Conservation (phyloP, 2,329 filamentous ascomycete genomes). For the Microcera coccophila region DNA sequence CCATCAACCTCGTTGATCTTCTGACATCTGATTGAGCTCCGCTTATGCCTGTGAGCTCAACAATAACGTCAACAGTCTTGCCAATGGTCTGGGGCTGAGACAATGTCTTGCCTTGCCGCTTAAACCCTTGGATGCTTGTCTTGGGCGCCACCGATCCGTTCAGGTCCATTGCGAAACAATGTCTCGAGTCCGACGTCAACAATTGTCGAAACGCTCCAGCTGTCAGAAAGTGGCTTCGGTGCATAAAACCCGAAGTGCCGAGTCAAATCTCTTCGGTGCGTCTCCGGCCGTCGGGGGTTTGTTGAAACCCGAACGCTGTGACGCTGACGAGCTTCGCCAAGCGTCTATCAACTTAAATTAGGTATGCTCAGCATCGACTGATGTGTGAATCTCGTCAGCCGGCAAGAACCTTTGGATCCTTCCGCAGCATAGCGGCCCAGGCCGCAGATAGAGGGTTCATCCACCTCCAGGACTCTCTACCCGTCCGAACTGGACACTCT, state of each 20-base stretch:
- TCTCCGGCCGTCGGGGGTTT: slow-evolving; percentile 1
- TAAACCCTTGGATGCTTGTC: not conserved
- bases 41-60: slow-evolving; percentile 8
- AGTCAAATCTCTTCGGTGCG: not conserved
- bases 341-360: too few species aligned
- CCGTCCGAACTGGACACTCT: not conserved
- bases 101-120: slow-evolving; percentile 13
- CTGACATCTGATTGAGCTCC: slow-evolving; percentile 11
- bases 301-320: slow-evolving; percentile 3
- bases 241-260: not conserved
- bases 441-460: not conserved
- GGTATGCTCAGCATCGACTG: not conserved
- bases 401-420: not conserved
- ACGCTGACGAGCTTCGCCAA: too few species aligned
- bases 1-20: slow-evolving; percentile 2
- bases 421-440: not conserved
- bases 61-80: slow-evolving; percentile 9
- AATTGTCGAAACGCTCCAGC: not conserved
- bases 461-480: not conserved
- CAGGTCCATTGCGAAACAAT: too few species aligned
- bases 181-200: not conserved
- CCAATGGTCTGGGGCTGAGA: slow-evolving; percentile 15
- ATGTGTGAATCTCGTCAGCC: not conserved
- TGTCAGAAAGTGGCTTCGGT: not conserved
- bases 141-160: slow-evolving; percentile 5